Evolutionary conservation across 441 rosid species (phyloP), one percentile per base, ranked within the genome.

Genomic region (Gossypium davidsonii): DNA sequence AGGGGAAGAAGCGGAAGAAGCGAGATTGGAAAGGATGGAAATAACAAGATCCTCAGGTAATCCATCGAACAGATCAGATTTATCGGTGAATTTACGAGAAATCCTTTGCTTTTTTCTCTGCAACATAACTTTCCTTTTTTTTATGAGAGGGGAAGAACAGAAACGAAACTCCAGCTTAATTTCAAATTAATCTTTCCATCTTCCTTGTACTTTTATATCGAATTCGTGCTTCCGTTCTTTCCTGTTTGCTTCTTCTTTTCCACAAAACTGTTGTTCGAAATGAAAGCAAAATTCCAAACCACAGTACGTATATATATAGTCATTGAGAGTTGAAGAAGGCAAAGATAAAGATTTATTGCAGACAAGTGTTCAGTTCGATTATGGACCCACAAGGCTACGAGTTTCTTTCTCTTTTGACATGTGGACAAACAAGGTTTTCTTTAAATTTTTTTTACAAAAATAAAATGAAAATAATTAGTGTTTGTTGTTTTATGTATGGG

Each of bases 21-120:
- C 73, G 73, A 93, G 97, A 76, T 80, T 87, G 74, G 78, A 52
- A 73, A 93, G 90, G 68, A 93, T 78, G 74, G 72, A 78, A 75
- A 90, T 75, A 14, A 91, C 80, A 66, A 93, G 86, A 80, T 93
- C 98, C 58, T 91, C 97, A 0, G 87, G 97, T n/a, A 93, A 70
- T 14, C 77, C 64, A 23, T 93, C 94, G 66, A 93, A 86, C 26
- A 78, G 65, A 78, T 86, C 86, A 3, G 83, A 65, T 18, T 70
- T 73, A 6, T 46, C 23, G 0, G 26, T 59, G 12, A 63, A 37
- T 57, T 12, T 31, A 18, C 49, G 52, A 9, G 71, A 72, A 34
- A 70, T 39, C 67, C 67, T 85, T 15, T 9, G 85, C 64, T 71
- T 85, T 74, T 84, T 87, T 21, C 79, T 76, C 1, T 51, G 78